phyloP scores from a whole-genome alignment of 441 rosid species.

The Breynia disticha region DNA sequence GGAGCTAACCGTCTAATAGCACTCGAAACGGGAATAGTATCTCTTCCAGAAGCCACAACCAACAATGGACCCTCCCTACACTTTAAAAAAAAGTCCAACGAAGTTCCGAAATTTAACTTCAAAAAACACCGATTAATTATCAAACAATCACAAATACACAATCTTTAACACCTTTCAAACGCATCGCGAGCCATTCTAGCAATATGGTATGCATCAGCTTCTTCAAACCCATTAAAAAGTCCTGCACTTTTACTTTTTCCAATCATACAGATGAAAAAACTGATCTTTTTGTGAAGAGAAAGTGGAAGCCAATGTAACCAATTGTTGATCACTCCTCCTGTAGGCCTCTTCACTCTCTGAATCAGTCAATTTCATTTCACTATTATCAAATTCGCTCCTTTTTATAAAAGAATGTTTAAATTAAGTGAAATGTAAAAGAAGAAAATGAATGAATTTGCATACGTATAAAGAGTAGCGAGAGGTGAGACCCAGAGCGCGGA shows the following conservation, averaged over 20 bases:
- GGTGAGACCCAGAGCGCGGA: conserved; percentile 67
- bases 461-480: conserved; percentile 57
- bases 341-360: conserved; percentile 83
- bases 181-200: conserved; percentile 64
- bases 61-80: conserved; percentile 78
- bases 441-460: conserved; percentile 7
- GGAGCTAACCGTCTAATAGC: conserved; percentile 70
- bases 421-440: too few species aligned
- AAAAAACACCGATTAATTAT: background rate
- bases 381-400: background rate
- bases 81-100: conserved; percentile 5
- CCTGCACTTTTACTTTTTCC: conserved; percentile 34
- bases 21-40: conserved; percentile 66
- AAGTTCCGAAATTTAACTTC: background rate
- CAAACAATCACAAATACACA: conserved; percentile 3
- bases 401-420: too few species aligned
- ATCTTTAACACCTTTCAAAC: conserved; percentile 44
- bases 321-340: conserved; percentile 56
- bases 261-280: conserved; percentile 35
- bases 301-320: conserved; percentile 90
- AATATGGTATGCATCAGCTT: conserved; percentile 68
- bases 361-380: background rate
- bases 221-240: conserved; percentile 37
- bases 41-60: conserved; percentile 86
- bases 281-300: conserved; percentile 50